Percentiles rank a stretch among this genome's conserved stretches.
Conservation (phyloP, 805 yeast species). For the Lachancea lanzarotensis region DNA sequence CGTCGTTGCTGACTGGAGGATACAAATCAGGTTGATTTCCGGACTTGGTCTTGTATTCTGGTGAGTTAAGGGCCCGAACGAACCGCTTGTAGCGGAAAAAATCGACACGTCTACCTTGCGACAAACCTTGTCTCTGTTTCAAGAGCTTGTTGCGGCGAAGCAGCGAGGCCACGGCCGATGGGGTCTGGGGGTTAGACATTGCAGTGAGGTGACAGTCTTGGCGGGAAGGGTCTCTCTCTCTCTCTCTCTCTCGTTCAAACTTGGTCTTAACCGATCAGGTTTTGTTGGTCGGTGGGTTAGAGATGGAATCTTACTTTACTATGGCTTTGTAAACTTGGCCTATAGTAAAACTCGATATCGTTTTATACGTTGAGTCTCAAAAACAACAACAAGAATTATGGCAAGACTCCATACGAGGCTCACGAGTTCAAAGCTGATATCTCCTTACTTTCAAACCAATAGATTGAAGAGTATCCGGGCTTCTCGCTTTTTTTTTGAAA, state of each 20-base stretch:
- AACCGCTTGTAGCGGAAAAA: slow-evolving; percentile 87
- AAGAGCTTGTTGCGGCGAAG: slow-evolving; percentile 59
- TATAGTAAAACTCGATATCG: background rate
- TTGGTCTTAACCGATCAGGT: too few relatives aligned
- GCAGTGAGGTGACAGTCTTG: too few relatives aligned
- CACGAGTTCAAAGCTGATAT: too few relatives aligned
- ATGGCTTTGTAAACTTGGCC: too few relatives aligned
- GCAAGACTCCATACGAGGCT: too few relatives aligned
- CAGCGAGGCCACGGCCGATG: slow-evolving; percentile 63
- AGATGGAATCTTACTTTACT: too few relatives aligned
- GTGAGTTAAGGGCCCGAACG: slow-evolving; percentile 66
- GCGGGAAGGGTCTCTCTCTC: too few relatives aligned
- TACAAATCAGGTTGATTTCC: slow-evolving; percentile 40
- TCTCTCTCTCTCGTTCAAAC: too few relatives aligned
- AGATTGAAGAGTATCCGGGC: too few relatives aligned
- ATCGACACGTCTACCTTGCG: slow-evolving; percentile 63
- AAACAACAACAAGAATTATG: too few relatives aligned
- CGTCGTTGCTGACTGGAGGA: slow-evolving; percentile 45
- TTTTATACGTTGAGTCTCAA: background rate
- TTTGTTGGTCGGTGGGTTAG: too few relatives aligned
- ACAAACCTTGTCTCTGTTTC: slow-evolving; percentile 77
- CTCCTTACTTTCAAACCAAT: background rate
- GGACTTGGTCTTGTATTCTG: slow-evolving; percentile 55
- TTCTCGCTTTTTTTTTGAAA: too few relatives aligned
- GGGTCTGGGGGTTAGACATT: slow-evolving; percentile 41